A percentile compares a stretch with the other conserved stretches of the same genome.
Conservation (phyloP, 1,284 basidiomycete species). For the Neotropicomus parvogracilis region DNA sequence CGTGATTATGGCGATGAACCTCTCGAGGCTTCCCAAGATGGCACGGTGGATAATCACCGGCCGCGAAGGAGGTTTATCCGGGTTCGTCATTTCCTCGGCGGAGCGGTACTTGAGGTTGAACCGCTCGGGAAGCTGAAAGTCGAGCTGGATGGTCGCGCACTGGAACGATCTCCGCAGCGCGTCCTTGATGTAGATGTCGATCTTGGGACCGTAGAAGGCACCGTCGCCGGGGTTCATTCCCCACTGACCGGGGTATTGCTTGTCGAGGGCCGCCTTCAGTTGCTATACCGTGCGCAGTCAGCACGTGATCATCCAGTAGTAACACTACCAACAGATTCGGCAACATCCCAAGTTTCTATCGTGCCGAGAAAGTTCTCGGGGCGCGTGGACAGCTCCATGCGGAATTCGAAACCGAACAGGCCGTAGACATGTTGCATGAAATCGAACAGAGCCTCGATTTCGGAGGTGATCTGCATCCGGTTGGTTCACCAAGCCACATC, state of each 20-base stretch:
- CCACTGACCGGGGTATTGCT: constrained; percentile 89
- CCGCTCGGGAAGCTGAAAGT: constrained; percentile 98
- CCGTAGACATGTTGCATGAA: constrained; percentile 95
- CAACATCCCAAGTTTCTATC: constrained; percentile 86
- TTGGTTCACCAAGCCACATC: neutral
- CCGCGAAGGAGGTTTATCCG: constrained; percentile 61
- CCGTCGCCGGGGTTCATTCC: constrained; percentile 92
- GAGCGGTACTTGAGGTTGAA: constrained; percentile 91
- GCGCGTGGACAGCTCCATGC: constrained; percentile 91
- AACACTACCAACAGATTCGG: constrained; percentile 62
- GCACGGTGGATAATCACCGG: constrained; percentile 99
- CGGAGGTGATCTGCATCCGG: constrained; percentile 70
- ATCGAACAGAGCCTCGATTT: constrained; percentile 87
- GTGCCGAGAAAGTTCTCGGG: constrained; percentile 94
- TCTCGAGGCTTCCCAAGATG: constrained; percentile 90
- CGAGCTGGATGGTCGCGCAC: constrained; percentile 98
- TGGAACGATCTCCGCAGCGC: constrained; percentile 93
- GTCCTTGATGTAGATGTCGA: constrained; percentile 96
- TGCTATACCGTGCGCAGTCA: constrained; percentile 48
- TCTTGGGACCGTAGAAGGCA: constrained; percentile 96
- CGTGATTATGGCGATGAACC: constrained; percentile 96
- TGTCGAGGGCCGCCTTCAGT: constrained; percentile 83
- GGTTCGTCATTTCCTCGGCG: constrained; percentile 50
- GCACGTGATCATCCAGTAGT: neutral
- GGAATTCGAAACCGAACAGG: constrained; percentile 97